Conservation (phyloP, 495 filamentous ascomycete genomes). For the Viridothelium virens region DNA sequence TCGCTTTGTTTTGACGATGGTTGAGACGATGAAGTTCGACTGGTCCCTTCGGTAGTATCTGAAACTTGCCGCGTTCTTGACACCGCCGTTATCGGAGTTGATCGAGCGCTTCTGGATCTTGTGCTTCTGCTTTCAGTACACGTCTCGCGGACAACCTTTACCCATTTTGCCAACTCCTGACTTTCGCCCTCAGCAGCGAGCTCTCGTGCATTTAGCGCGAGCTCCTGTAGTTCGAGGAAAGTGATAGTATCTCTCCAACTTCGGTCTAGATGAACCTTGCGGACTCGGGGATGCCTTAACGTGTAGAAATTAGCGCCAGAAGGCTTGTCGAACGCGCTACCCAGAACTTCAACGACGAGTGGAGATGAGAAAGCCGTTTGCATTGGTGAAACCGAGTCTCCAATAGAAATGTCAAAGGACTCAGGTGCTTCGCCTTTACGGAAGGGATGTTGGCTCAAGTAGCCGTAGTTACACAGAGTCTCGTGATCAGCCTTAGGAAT, state of each 20-base stretch:
- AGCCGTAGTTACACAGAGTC: conserved; percentile 46
- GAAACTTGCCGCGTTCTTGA: background rate
- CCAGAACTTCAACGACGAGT: conserved; percentile 57
- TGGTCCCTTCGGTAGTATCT: background rate
- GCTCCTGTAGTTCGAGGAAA: conserved; percentile 48
- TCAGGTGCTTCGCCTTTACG: conserved; percentile 16
- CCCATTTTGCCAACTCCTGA: conserved; percentile 19
- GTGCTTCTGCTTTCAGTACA: conserved; percentile 2
- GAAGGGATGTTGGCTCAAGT: conserved; percentile 33
- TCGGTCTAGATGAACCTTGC: conserved; percentile 55
- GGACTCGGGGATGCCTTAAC: conserved; percentile 56
- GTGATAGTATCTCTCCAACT: conserved; percentile 48
- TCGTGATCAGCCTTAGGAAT: conserved; percentile 45
- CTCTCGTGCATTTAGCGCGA: conserved; percentile 42
- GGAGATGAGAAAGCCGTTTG: conserved; percentile 48
- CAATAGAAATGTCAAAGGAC: conserved; percentile 36
- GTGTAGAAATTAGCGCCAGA: conserved; percentile 49
- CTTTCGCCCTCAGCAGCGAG: conserved; percentile 18
- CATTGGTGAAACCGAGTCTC: conserved; percentile 30
- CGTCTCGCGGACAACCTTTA: conserved; percentile 1
- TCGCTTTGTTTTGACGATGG: background rate
- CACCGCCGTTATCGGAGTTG: background rate
- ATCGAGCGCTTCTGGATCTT: conserved; percentile 11
- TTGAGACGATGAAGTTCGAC: background rate
- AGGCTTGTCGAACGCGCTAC: conserved; percentile 57